phyloP scores from a whole-genome alignment of 768 basidiomycete species.

The Tubosaeta sp. region DNA sequence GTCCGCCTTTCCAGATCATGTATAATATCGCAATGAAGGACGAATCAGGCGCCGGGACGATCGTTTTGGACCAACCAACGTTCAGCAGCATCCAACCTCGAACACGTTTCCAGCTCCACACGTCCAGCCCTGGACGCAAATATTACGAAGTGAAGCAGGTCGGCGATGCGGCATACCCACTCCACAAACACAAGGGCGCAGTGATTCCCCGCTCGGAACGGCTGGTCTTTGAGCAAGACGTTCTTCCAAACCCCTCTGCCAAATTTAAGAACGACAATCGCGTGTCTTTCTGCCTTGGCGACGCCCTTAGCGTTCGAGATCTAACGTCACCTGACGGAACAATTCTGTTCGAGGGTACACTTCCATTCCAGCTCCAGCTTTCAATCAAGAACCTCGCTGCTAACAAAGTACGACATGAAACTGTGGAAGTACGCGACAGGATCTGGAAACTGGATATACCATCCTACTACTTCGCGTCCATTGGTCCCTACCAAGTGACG shows the following conservation, averaged over 20 bases:
- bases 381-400: conserved; percentile 74
- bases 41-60: conserved; percentile 65
- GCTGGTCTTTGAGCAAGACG: conserved; percentile 81
- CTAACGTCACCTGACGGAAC: conserved; percentile 44
- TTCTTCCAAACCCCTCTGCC: conserved; percentile 76
- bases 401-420: conserved; percentile 57
- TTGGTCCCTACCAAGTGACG: conserved; percentile 76
- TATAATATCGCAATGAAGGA: conserved; percentile 77
- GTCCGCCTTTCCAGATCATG: conserved; percentile 90
- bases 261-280: conserved; percentile 66
- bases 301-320: conserved; percentile 56
- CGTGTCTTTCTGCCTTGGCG: conserved; percentile 72
- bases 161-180: conserved; percentile 80
- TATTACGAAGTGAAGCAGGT: conserved; percentile 90
- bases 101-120: conserved; percentile 79
- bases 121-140: conserved; percentile 70
- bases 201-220: conserved; percentile 66
- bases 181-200: conserved; percentile 57
- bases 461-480: conserved; percentile 66
- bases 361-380: conserved; percentile 79
- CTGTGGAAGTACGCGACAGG: conserved; percentile 44
- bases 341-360: conserved; percentile 72
- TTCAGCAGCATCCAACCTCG: conserved; percentile 82
- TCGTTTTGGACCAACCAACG: conserved; percentile 68
- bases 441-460: conserved; percentile 74